Conservation (phyloP, 192 early-diverging fungal genomes). For the Allomyces macrogynus region DNA sequence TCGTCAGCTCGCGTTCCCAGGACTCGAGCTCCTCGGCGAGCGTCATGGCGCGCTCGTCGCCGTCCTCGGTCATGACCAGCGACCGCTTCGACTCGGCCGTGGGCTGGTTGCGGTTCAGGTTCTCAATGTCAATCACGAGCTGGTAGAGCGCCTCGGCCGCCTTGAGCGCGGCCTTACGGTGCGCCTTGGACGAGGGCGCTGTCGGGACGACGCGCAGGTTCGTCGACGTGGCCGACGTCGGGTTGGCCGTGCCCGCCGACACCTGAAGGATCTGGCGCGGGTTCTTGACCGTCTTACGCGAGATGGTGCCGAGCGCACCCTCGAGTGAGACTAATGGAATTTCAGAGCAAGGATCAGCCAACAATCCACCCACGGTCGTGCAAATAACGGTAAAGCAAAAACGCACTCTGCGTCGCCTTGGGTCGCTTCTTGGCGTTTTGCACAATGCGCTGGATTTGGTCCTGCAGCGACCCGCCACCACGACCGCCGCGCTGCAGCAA, state of each 20-base stretch:
- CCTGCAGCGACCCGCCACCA: slow-evolving; percentile 39
- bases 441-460: slow-evolving; percentile 91
- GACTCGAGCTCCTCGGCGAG: not conserved
- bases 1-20: not conserved
- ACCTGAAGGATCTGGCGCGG: slow-evolving; percentile 72
- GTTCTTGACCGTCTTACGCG: slow-evolving; percentile 66
- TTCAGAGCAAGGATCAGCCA: not conserved
- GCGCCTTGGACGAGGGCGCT: not conserved
- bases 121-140: not conserved
- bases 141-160: not conserved
- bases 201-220: not conserved
- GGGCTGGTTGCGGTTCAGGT: not conserved
- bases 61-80: not conserved
- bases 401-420: slow-evolving; percentile 54
- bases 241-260: slow-evolving; percentile 7
- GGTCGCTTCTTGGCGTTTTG: slow-evolving; percentile 73
- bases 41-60: slow-evolving; percentile 1
- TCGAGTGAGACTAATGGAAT: slow-evolving; percentile 62
- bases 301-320: slow-evolving; percentile 87
- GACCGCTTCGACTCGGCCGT: not conserved
- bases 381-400: too few species aligned
- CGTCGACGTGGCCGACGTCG: not conserved
- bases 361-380: slow-evolving; percentile 4
- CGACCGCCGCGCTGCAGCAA: not conserved
- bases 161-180: not conserved